These are phyloP conservation scores for Ceratocystis papillata DNA, from an alignment of 2,329 filamentous ascomycete genomes.

Conservation along the genomic window DNA sequence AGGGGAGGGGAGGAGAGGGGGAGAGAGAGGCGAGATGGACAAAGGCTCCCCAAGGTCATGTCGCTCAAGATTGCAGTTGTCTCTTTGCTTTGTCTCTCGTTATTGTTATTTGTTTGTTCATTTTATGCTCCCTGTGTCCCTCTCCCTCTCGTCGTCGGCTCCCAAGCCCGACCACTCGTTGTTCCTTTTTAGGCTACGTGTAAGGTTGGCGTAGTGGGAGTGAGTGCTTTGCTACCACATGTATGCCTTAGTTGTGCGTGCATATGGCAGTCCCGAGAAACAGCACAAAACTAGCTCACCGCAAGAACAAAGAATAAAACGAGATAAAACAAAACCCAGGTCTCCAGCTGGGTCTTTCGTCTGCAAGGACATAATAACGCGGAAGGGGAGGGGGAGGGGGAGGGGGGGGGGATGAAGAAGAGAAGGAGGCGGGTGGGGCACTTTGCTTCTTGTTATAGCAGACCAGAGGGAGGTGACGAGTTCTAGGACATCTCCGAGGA, in stretches of 20 bases:
- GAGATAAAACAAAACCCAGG: no score
- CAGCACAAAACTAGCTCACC: background rate
- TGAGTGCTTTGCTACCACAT: background rate
- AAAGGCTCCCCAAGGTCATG: background rate
- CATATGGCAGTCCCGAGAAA: background rate
- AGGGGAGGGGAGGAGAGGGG: no score
- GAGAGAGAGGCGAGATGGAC: no score
- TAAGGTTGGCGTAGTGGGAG: background rate
- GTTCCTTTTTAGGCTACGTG: background rate
- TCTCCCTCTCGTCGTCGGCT: background rate
- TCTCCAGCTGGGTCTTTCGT: no score
- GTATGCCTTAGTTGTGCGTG: background rate
- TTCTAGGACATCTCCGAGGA: no score
- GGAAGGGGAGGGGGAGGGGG: no score
- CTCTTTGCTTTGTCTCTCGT: background rate
- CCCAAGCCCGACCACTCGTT: background rate
- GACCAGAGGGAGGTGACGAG: no score
- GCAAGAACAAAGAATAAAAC: background rate
- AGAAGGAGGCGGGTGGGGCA: no score
- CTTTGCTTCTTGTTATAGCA: no score
- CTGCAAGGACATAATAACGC: no score
- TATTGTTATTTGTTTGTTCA: background rate
- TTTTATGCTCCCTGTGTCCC: background rate
- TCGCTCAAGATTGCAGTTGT: background rate
- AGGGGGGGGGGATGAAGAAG: no score